These are phyloP conservation scores for Macrolepiota dolichaula DNA, from an alignment of 768 basidiomycete species.

Conservation along the genomic window DNA sequence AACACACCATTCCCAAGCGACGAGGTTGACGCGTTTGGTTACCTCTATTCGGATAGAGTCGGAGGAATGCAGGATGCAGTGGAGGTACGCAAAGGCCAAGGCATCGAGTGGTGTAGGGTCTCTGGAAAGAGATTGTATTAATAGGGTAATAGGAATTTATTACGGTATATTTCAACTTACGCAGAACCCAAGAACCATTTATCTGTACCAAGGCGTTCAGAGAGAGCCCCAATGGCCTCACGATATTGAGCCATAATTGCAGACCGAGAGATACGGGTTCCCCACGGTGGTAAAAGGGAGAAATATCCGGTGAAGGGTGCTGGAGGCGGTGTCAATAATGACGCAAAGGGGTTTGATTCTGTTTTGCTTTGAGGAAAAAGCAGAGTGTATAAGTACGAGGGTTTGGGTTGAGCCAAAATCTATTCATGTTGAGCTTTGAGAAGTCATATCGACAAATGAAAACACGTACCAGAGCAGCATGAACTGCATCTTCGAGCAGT, in stretches of 20 bases:
- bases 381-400: constrained; percentile 39
- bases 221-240: constrained; percentile 70
- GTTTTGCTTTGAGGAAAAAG: constrained; percentile 32
- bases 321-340: constrained; percentile 61
- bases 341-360: constrained; percentile 31
- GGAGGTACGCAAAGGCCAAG: constrained; percentile 77
- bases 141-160: background rate
- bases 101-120: constrained; percentile 80
- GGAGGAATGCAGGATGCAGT: constrained; percentile 53
- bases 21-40: constrained; percentile 68
- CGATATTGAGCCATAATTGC: constrained; percentile 56
- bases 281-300: constrained; percentile 59
- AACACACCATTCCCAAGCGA: constrained; percentile 76
- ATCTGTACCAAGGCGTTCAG: constrained; percentile 71
- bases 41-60: constrained; percentile 57
- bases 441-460: background rate
- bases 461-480: constrained; percentile 65
- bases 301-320: constrained; percentile 68
- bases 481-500: constrained; percentile 72
- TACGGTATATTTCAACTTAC: constrained; percentile 31
- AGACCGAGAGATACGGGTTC: constrained; percentile 48
- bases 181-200: constrained; percentile 78
- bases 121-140: constrained; percentile 30
- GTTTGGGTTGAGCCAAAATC: constrained; percentile 47
- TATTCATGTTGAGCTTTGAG: constrained; percentile 20